These are phyloP conservation scores for Thalassiosira ordinaria DNA, from an alignment of 352 stramenopile genomes.

Conservation along the genomic window DNA sequence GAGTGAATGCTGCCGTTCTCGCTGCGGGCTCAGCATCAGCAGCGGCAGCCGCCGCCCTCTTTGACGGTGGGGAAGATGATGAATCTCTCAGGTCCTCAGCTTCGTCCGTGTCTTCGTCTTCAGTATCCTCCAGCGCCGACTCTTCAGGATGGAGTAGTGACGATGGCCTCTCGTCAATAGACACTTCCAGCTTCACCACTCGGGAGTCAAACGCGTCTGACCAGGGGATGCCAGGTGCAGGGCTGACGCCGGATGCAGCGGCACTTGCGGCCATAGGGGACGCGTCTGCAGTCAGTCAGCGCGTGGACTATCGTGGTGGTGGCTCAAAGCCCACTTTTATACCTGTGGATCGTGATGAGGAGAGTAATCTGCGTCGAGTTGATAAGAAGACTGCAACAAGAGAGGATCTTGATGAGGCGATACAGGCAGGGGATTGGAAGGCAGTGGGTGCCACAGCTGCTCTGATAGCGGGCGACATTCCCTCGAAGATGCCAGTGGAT, in stretches of 20 bases:
- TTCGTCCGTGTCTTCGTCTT: too few species aligned
- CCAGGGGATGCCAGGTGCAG: too few species aligned
- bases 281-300: neutral
- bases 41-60: too few species aligned
- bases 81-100: too few species aligned
- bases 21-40: too few species aligned
- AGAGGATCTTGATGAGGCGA: slow-evolving; percentile 52
- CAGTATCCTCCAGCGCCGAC: slow-evolving; percentile 16
- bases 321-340: slow-evolving; percentile 6
- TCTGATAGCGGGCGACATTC: too few species aligned
- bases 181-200: slow-evolving; percentile 22
- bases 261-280: neutral
- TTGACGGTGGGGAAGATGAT: too few species aligned
- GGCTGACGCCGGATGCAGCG: neutral
- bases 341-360: neutral
- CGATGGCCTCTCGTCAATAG: slow-evolving; percentile 43
- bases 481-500: too few species aligned
- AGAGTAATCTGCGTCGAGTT: too few species aligned
- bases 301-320: neutral
- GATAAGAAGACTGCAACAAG: slow-evolving; percentile 20
- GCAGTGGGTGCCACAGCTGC: slow-evolving; percentile 51
- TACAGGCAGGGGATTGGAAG: slow-evolving; percentile 56
- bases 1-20: neutral
- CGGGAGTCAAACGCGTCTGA: neutral
- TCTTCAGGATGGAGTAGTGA: slow-evolving; percentile 27